phyloP scores from a whole-genome alignment of 1,139 yeast genomes.

The Hyphopichia burtonii region DNA sequence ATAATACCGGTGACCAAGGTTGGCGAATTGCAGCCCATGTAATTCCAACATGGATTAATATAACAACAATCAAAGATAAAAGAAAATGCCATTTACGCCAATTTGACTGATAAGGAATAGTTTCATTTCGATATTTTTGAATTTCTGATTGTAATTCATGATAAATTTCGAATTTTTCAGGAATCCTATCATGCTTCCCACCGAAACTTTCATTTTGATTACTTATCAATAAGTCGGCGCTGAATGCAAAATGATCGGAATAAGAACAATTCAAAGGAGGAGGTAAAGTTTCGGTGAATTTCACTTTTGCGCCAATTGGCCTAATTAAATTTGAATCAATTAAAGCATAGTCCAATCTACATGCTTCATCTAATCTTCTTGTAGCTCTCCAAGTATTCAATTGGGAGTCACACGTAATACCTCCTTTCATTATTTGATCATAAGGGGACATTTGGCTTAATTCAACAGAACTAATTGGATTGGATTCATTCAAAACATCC shows the following conservation, averaged over 20 bases:
- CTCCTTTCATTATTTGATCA: conserved; percentile 71
- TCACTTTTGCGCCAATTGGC: conserved; percentile 63
- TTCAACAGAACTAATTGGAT: conserved; percentile 23
- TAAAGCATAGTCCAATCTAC: conserved; percentile 87
- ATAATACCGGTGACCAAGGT: conserved; percentile 58
- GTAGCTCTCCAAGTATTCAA: conserved; percentile 82
- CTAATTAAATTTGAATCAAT: conserved; percentile 56
- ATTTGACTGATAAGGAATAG: conserved; percentile 56
- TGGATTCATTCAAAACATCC: conserved; percentile 54
- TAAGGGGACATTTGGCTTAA: conserved; percentile 56
- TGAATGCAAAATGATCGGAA: conserved; percentile 92
- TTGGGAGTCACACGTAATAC: conserved; percentile 85
- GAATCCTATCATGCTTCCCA: not conserved
- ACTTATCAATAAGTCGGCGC: not conserved
- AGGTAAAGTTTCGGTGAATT: conserved; percentile 68
- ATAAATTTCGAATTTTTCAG: conserved; percentile 31
- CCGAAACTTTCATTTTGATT: not conserved
- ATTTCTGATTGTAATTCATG: conserved; percentile 59
- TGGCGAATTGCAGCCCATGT: conserved; percentile 37
- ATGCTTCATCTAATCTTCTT: conserved; percentile 69
- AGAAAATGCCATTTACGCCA: conserved; percentile 71
- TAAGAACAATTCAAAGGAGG: conserved; percentile 60
- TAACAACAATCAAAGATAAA: conserved; percentile 42
- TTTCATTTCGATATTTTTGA: conserved; percentile 50
- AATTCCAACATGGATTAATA: conserved; percentile 35